A percentile compares a stretch with the other conserved stretches of the same genome.
Conservation (phyloP, 179 eudicot genomes). For the Vitellaria paradoxa region DNA sequence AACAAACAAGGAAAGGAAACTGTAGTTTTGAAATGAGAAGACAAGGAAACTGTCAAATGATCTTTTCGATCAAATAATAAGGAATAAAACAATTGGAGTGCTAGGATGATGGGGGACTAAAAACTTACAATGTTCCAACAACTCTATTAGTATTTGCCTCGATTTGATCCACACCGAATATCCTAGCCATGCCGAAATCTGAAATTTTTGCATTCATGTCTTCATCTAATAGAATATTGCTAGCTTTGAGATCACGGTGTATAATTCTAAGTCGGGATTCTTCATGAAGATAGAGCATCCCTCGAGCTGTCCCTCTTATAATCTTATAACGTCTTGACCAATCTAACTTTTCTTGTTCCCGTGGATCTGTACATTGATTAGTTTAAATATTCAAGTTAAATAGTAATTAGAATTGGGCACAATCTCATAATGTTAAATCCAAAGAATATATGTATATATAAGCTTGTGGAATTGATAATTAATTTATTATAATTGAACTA, state of each 20-base stretch:
- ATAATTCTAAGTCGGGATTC: slow-evolving; percentile 34
- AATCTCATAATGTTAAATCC: too few species aligned
- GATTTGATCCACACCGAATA: slow-evolving; percentile 34
- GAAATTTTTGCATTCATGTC: slow-evolving; percentile 45
- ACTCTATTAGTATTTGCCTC: slow-evolving; percentile 39
- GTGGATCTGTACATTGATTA: slow-evolving; percentile 20
- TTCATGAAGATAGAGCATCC: slow-evolving; percentile 44
- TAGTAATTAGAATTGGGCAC: too few species aligned
- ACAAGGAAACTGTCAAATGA: too few species aligned
- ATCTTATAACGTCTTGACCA: slow-evolving; percentile 35
- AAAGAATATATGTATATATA: too few species aligned
- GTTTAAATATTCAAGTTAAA: neutral
- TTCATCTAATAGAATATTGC: slow-evolving; percentile 34
- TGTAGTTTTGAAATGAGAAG: too few species aligned
- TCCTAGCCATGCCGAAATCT: slow-evolving; percentile 44
- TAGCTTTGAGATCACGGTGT: slow-evolving; percentile 42
- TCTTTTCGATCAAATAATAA: too few species aligned
- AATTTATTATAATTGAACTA: too few species aligned
- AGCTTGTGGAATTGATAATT: neutral
- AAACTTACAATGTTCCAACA: slow-evolving; percentile 48
- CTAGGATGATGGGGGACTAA: too few species aligned
- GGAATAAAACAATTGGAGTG: too few species aligned
- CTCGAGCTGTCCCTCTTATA: slow-evolving; percentile 30
- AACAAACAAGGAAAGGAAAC: neutral
- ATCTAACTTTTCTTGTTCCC: slow-evolving; percentile 17